Base-by-base conservation (phyloP, 1,284 basidiomycete genomes). In the Ustilago lituana region DNA sequence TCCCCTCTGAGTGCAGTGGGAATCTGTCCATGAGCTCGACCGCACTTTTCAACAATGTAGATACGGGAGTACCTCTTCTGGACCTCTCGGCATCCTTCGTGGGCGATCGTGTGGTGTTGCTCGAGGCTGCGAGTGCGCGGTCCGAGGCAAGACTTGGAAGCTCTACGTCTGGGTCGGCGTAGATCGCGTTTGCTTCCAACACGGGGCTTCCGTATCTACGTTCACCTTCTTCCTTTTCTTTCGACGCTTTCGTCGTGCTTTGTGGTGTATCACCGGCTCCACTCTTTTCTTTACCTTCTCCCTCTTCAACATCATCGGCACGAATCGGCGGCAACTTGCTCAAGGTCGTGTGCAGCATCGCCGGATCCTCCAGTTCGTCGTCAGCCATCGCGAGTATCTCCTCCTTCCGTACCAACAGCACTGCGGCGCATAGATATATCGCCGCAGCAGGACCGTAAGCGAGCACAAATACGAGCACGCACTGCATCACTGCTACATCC, bases 391-490 rank as follows among this genome's bases (percentile, higher is more conserved):
- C 49, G 8, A 60, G 33, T 9, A 65, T 20, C 35, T 66, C 54
- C 1, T 45, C 37, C 26, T 53, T 56, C 33, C 62, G 64, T 17
- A 23, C 48, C 14, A 50, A 20, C 19, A 68, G 23, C 85, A 91
- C 74, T 23, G 90, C 89, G 29, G 89, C 88, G 6, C 88, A 89
- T 2, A 96, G 86, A 83, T 95, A 96, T 1, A 95, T 89, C 1
- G 88, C 86, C 1, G 86, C 85, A 31, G 92, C 87, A 4, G 94
- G 94, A 14, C 92, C 92, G 36, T 92, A 86, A 53, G 88, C 87
- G 4, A 96, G 84, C 6, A 96, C 83, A 79, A 89, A 96, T 83
- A 95, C 93, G 80, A 95, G 93, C 40, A 93, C 87, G 61, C 92
- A 88, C 82, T 94, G 92, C 27, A 93, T 90, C 23, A 58, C 40